Conservation (phyloP, 1,284 basidiomycete species). For the Acaromyces ingoldii region DNA sequence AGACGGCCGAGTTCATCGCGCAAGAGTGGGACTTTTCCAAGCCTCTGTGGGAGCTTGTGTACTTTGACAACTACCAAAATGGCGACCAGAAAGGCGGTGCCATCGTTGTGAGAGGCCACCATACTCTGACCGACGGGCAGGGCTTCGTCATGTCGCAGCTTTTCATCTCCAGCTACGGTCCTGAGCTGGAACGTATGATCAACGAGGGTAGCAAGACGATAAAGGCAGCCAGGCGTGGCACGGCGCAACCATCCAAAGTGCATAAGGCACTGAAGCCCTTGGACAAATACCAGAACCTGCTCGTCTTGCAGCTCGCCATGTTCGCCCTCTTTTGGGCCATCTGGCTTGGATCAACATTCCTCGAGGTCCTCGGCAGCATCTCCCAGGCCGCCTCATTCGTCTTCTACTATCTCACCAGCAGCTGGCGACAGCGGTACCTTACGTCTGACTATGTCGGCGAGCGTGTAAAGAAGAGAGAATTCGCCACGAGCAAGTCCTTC, state of each 20-base stretch:
- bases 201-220: conserved; percentile 26
- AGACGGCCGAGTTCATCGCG: conserved; percentile 33
- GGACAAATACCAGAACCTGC: conserved; percentile 24
- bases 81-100: conserved; percentile 30
- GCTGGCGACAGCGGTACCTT: conserved; percentile 36
- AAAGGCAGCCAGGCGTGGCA: conserved; percentile 30
- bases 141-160: conserved; percentile 46
- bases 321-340: conserved; percentile 34
- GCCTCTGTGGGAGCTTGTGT: conserved; percentile 37
- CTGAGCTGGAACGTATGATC: conserved; percentile 41
- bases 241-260: conserved; percentile 34
- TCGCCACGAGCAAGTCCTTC: conserved; percentile 18
- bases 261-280: conserved; percentile 39
- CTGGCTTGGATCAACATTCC: conserved; percentile 12
- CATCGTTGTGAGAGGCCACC: conserved; percentile 42
- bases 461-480: conserved; percentile 31
- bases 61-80: conserved; percentile 36
- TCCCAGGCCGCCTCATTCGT: conserved; percentile 22
- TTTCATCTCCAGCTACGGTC: conserved; percentile 36
- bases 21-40: conserved; percentile 35
- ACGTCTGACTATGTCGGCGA: conserved; percentile 27
- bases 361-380: conserved; percentile 22
- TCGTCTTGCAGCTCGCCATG: conserved; percentile 29
- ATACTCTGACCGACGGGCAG: conserved; percentile 44
- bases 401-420: conserved; percentile 27